Conservation (phyloP, 805 yeast species). For the Zygoascus biomembranicola region DNA sequence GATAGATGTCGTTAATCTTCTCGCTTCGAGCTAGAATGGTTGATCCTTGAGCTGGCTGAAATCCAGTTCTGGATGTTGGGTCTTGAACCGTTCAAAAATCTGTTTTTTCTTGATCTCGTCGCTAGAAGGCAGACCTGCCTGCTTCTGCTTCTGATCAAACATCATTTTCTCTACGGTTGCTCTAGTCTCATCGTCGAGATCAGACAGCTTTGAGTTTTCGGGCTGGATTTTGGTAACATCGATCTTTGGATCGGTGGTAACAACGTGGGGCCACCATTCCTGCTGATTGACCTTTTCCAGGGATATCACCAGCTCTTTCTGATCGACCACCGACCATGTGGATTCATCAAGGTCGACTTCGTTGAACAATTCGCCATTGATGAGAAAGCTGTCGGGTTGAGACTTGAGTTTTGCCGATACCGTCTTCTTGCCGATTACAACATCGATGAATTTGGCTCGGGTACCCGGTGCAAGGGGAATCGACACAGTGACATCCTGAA, state of each 20-base stretch:
- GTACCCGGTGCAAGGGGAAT: constrained; percentile 27
- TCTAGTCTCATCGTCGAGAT: constrained; percentile 35
- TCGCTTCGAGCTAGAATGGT: background rate
- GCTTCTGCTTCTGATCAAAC: constrained; percentile 38
- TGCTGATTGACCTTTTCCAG: constrained; percentile 30
- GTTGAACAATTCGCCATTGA: constrained; percentile 31
- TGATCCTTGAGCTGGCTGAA: constrained; percentile 27
- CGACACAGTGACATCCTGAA: constrained; percentile 34
- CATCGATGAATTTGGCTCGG: constrained; percentile 29
- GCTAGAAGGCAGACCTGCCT: constrained; percentile 30
- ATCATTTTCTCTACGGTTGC: constrained; percentile 41
- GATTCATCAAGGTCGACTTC: constrained; percentile 28
- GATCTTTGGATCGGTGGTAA: constrained; percentile 33
- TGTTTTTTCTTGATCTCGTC: constrained; percentile 31
- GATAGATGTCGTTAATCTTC: background rate
- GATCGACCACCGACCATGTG: constrained; percentile 37
- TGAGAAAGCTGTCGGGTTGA: constrained; percentile 12
- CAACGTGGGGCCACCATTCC: constrained; percentile 43
- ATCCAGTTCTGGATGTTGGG: constrained; percentile 38
- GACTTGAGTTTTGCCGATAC: constrained; percentile 22
- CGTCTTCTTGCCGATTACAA: constrained; percentile 19
- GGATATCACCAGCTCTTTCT: constrained; percentile 28
- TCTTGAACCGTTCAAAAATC: constrained; percentile 31
- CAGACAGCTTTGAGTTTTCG: constrained; percentile 33
- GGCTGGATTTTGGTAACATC: constrained; percentile 35